These are phyloP conservation scores for Anthracocystis walkeri DNA, from an alignment of 1,284 basidiomycete species.

Conservation along the genomic window DNA sequence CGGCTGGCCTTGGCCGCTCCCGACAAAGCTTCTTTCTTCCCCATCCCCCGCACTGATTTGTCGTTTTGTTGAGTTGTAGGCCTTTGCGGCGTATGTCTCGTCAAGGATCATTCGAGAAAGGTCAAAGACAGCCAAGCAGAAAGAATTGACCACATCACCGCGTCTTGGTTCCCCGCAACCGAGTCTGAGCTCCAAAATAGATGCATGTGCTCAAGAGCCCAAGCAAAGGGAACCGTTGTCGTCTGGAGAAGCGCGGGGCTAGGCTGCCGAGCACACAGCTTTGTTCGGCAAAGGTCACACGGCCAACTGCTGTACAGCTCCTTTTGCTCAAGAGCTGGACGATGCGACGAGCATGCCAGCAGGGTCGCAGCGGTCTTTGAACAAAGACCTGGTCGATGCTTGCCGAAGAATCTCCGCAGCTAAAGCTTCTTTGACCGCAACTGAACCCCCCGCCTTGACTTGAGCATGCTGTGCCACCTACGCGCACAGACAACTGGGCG, in stretches of 20 bases:
- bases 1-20: not conserved
- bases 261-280: not conserved
- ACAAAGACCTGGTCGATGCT: not conserved
- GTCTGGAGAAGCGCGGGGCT: not conserved
- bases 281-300: slow-evolving; percentile 2
- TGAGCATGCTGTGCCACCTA: not conserved
- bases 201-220: not conserved
- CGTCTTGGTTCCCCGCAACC: not conserved
- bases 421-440: too few relatives aligned
- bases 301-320: not conserved
- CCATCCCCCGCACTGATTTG: not conserved
- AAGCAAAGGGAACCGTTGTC: not conserved
- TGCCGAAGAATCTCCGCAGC: not conserved
- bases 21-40: too few relatives aligned
- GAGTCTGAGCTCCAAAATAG: not conserved
- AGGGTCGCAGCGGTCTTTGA: not conserved
- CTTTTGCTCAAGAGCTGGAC: not conserved
- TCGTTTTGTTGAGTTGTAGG: not conserved
- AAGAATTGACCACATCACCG: not conserved
- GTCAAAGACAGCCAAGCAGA: too few relatives aligned
- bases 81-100: too few relatives aligned
- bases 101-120: not conserved
- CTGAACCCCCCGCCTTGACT: too few relatives aligned
- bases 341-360: not conserved
- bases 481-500: not conserved